Conservation (phyloP, 176 grass and related monocot genomes). For the Guadua angustifolia region DNA sequence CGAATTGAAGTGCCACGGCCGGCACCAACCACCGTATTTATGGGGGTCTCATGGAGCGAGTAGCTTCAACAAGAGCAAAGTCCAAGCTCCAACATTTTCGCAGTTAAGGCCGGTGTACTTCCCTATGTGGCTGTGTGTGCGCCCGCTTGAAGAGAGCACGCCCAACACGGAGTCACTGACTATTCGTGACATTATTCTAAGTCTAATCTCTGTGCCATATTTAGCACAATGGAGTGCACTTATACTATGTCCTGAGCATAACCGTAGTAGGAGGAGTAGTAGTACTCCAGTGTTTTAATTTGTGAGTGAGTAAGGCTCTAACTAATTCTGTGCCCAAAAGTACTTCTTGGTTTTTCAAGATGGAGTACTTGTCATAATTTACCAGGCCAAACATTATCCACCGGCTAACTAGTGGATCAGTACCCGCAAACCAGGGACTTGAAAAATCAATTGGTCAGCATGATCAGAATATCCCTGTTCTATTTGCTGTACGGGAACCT, state of each 20-base stretch:
- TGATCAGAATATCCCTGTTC: not conserved
- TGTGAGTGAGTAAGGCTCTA: not conserved
- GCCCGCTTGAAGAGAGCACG: not conserved
- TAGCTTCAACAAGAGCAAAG: no score
- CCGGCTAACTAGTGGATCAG: not conserved
- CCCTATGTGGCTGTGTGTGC: not conserved
- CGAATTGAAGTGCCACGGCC: not conserved
- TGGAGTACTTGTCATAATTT: not conserved
- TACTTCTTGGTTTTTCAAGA: not conserved
- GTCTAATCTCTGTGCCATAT: not conserved
- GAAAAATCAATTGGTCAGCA: no score
- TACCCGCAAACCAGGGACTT: no score
- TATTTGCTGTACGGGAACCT: not conserved
- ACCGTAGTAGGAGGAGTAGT: not conserved
- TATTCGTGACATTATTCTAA: not conserved
- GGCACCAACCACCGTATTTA: not conserved
- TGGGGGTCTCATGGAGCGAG: not conserved
- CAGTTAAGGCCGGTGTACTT: conserved; percentile 2
- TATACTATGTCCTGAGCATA: not conserved
- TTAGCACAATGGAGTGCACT: not conserved
- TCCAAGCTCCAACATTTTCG: not conserved
- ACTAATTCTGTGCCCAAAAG: not conserved
- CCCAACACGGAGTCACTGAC: not conserved
- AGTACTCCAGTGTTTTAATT: not conserved
- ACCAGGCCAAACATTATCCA: not conserved